Conservation (phyloP, 805 yeast species). For the Yarrowia sp. region DNA sequence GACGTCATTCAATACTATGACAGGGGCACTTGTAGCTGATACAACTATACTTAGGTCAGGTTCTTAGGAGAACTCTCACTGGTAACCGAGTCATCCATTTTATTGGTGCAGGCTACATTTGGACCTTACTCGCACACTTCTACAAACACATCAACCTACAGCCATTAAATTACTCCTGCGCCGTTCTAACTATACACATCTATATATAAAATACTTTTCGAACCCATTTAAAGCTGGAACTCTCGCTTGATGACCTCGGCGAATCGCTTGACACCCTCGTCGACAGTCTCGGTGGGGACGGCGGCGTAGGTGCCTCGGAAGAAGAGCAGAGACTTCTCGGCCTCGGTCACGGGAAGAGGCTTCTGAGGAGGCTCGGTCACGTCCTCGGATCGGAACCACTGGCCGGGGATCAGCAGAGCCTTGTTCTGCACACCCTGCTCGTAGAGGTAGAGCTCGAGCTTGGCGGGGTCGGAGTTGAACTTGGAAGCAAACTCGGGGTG, state of each 20-base stretch:
- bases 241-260: conserved; percentile 38
- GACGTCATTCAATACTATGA: too few species aligned
- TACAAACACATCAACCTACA: too few species aligned
- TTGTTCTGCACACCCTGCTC: conserved; percentile 38
- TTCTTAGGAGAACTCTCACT: too few species aligned
- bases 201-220: neutral
- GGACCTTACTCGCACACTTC: too few species aligned
- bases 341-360: conserved; percentile 36
- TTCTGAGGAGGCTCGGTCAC: conserved; percentile 40
- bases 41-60: too few species aligned
- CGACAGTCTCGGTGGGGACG: conserved; percentile 40
- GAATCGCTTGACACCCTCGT: conserved; percentile 39
- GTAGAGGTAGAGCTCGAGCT: conserved; percentile 40
- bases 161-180: neutral
- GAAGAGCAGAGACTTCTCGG: conserved; percentile 38
- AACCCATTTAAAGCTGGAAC: conserved; percentile 29
- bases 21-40: too few species aligned
- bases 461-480: conserved; percentile 34
- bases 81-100: too few species aligned
- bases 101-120: too few species aligned
- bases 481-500: conserved; percentile 47
- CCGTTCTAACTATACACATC: conserved; percentile 7
- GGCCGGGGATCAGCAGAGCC: conserved; percentile 43
- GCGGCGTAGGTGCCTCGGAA: conserved; percentile 48
- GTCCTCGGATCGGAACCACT: conserved; percentile 41